Evolutionary conservation across 2,329 filamentous ascomycete genomes (phyloP).

Genomic region (Xylariaceae sp.): DNA sequence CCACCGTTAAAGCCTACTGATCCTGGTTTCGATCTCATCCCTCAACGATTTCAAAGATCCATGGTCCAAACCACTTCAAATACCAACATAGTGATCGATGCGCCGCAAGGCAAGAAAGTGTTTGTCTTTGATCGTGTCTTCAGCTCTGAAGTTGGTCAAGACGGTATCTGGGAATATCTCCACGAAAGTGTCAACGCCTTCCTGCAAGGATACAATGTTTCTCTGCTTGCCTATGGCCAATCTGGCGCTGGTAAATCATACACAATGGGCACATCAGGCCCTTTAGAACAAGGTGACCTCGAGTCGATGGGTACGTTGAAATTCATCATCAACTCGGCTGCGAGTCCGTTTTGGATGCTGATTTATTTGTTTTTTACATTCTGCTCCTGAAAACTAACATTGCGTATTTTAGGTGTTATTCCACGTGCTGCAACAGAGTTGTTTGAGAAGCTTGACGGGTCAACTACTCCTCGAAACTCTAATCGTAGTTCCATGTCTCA

Average conservation of each 20-base stretch:
- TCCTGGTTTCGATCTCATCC: conserved; percentile 92
- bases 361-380: neutral
- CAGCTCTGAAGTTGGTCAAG: conserved; percentile 79
- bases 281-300: conserved; percentile 72
- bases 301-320: conserved; percentile 75
- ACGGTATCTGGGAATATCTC: conserved; percentile 93
- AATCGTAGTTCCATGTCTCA: conserved; percentile 76
- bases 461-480: conserved; percentile 38
- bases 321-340: neutral
- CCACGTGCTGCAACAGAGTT: conserved; percentile 85
- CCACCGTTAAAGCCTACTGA: conserved; percentile 83
- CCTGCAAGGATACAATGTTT: conserved; percentile 97
- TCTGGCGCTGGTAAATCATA: conserved; percentile 98
- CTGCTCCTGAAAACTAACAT: conserved; percentile 18
- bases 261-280: conserved; percentile 96
- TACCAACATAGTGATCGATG: conserved; percentile 86
- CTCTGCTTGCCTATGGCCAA: conserved; percentile 93
- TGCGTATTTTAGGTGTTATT: conserved; percentile 75
- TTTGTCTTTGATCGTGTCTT: conserved; percentile 98
- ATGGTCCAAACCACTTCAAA: conserved; percentile 89
- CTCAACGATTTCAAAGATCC: conserved; percentile 90
- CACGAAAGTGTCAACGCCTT: conserved; percentile 89
- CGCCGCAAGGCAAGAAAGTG: conserved; percentile 88
- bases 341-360: neutral
- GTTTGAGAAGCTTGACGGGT: conserved; percentile 83